Evolutionary conservation across 2,329 filamentous ascomycete species (phyloP), one percentile per base, ranked within the genome.

Genomic region (Immersiporthe knoxdaviesiana): DNA sequence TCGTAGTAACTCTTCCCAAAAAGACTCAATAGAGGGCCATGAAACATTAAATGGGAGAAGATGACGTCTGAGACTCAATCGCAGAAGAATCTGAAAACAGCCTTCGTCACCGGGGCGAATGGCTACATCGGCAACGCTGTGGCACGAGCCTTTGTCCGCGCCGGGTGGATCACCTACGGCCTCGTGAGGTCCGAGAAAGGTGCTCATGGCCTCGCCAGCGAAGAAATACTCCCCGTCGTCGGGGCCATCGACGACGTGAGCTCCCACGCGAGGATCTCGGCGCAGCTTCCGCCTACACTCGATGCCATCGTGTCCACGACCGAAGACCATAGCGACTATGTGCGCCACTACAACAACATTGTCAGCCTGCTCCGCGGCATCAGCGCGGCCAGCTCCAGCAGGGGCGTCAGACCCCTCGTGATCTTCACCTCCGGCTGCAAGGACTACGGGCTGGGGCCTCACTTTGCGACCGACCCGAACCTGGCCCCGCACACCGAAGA

Each of bases 351-450:
- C 68, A 71, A 75, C 0, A 76, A 82, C 41, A 73, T 80, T 5
- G 70, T 81, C 0, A 61, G 70, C 0, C 72, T 84, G 6, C 71
- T 85, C 0, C 75, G 73, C 1, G 70, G 61, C 0, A 67, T 85
- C 1, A 77, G 81, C 0, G 68, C 73, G 1, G 73, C 73, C 4
- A 81, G 79, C 32, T 79, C 77, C 35, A 66, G 71, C 1, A 69
- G 75, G 6, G 79, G 79, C 8, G 74, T 79, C 1, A 75, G 75
- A 24, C 80, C 83, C 0, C 74, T 85, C 0, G 79, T 85, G 5
- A 77, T 85, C 2, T 81, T 81, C 73, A 82, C 79, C 12, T 83
- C 81, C 2, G 84, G 84, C 0, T 85, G 83, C 74, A 85, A 85
- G 69, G 84, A 85, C 74, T 85, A 85, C 70, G 83, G 84, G 1